A percentile compares a stretch with the other conserved stretches of the same genome.
Conservation (phyloP, 228 moss, liverwort and hornwort genomes). For the Sphagnum magellanicum region DNA sequence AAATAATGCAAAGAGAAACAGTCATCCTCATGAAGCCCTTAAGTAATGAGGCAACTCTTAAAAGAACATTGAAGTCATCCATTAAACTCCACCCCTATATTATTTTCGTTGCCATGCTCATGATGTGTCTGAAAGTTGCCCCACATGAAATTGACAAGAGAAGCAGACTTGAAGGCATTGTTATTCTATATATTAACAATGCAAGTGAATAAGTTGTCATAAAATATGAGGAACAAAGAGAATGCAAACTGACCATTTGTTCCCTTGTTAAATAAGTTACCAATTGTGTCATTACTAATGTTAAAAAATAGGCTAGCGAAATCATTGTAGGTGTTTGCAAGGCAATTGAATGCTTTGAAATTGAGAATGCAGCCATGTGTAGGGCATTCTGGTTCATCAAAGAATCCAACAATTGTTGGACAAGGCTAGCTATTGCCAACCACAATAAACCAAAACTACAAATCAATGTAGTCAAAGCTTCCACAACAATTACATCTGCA, state of each 20-base stretch:
- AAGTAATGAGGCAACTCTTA: constrained; percentile 43
- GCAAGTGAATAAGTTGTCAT: constrained; percentile 20
- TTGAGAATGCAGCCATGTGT: constrained; percentile 25
- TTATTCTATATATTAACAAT: constrained; percentile 32
- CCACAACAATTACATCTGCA: constrained; percentile 16
- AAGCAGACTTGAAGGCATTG: constrained; percentile 39
- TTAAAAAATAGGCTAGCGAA: constrained; percentile 44
- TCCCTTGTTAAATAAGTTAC: constrained; percentile 38
- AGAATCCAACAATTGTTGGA: constrained; percentile 16
- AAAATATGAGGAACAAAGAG: constrained; percentile 24
- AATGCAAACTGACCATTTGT: constrained; percentile 19
- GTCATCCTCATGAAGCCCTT: constrained; percentile 59
- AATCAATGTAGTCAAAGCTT: constrained; percentile 26
- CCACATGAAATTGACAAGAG: constrained; percentile 42
- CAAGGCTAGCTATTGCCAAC: constrained; percentile 25
- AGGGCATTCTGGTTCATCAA: constrained; percentile 20
- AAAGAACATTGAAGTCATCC: constrained; percentile 41
- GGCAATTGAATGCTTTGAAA: constrained; percentile 35
- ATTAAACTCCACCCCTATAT: constrained; percentile 4
- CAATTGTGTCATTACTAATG: constrained; percentile 40
- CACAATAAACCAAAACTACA: constrained; percentile 30
- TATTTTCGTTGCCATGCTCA: constrained; percentile 25
- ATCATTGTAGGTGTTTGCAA: constrained; percentile 29
- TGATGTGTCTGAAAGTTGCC: constrained; percentile 26
- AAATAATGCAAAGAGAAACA: constrained; percentile 37